phyloP scores from a whole-genome alignment of 2,329 filamentous ascomycete genomes.

The Epichloe hybrida region DNA sequence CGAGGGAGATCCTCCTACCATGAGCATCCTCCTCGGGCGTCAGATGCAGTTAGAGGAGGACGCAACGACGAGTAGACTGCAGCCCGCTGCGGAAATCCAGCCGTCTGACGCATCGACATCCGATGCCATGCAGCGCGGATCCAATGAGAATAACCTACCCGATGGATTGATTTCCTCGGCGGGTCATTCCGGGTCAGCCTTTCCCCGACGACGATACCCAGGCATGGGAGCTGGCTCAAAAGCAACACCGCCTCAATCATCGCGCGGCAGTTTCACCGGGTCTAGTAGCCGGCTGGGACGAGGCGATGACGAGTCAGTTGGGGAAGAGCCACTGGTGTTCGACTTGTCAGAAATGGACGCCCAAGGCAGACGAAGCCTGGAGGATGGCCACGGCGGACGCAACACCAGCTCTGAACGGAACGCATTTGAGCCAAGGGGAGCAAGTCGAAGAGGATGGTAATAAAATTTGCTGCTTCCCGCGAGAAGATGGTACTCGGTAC shows the following conservation, averaged over 20 bases:
- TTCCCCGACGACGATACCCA: slow-evolving; percentile 32
- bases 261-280: slow-evolving; percentile 31
- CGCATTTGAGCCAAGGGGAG: slow-evolving; percentile 26
- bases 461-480: background rate
- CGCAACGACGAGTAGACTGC: slow-evolving; percentile 16
- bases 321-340: slow-evolving; percentile 59
- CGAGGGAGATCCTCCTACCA: slow-evolving; percentile 48
- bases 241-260: slow-evolving; percentile 31
- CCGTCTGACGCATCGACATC: slow-evolving; percentile 19
- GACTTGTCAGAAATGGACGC: slow-evolving; percentile 59
- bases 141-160: slow-evolving; percentile 33
- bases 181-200: slow-evolving; percentile 30
- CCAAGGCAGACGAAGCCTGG: slow-evolving; percentile 42
- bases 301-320: slow-evolving; percentile 36
- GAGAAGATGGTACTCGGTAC: background rate
- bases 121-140: slow-evolving; percentile 26
- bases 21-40: slow-evolving; percentile 47
- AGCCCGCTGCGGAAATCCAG: slow-evolving; percentile 29
- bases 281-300: slow-evolving; percentile 24
- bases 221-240: slow-evolving; percentile 22
- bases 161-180: slow-evolving; percentile 27
- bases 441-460: slow-evolving; percentile 25
- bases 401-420: slow-evolving; percentile 26
- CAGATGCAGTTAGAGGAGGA: slow-evolving; percentile 21
- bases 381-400: slow-evolving; percentile 33